Evolutionary conservation across 2,329 filamentous ascomycete species (phyloP), one percentile per base, ranked within the genome.

Genomic region (Claviceps cyperi): DNA sequence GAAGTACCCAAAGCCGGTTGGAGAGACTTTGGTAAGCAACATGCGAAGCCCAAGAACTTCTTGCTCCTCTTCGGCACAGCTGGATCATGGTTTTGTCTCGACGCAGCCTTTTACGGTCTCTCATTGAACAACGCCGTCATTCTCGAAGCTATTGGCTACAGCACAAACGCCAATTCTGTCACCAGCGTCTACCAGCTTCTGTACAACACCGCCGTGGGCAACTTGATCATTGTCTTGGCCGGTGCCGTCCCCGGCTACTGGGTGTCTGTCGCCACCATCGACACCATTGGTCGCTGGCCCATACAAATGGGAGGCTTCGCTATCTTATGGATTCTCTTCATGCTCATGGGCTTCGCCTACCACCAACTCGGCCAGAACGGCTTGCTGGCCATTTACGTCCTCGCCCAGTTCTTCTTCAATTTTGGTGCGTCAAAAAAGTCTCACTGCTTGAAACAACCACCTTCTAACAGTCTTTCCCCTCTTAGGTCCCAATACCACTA

Each of bases 161-260:
- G 80, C 19, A 62, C 65, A 51, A 61, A 61, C 50, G 55, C 60
- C 54, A 49, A 52, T 9, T 48, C 48, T 11, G 64, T 66, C 39
- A 60, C 60, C 50, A 78, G 75, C 54, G 77, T 85, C 32, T 89
- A 89, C 68, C 64, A 86, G 56, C 74, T 73, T 62, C 74, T 88
- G 54, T 81, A 80, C 70, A 86, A 85, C 66, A 86, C 80, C 7
- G 83, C 85, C 47, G 75, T 87, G 19, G 86, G 86, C 9, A 89
- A 91, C 68, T 68, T 90, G 57, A 86, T 90, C 56, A 75, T 90
- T 47, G 81, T 89, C 57, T 79, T 84, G 52, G 85, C 86, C 4
- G 86, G 85, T 51, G 83, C 86, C 46, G 84, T 90, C 14, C 86
- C 86, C 0, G 86, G 86, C 14, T 90, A 90, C 71, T 90, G 85